Percentiles rank a stretch among this genome's conserved stretches.
Conservation (phyloP, 805 yeast genomes). For the Komagataella mondaviorum region DNA sequence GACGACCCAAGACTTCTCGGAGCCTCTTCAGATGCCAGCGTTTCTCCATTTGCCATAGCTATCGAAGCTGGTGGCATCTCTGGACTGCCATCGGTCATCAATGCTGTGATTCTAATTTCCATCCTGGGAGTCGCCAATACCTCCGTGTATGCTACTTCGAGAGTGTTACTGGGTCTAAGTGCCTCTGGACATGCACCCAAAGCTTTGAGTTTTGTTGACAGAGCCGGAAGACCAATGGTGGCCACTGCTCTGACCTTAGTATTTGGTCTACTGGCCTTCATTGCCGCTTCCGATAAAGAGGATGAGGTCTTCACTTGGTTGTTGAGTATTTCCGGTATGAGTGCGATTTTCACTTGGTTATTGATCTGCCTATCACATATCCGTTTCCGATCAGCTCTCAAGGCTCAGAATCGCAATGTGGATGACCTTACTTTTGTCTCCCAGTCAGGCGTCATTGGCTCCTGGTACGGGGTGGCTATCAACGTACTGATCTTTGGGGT, state of each 20-base stretch:
- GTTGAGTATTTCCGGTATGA: slow-evolving; percentile 63
- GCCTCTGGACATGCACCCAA: slow-evolving; percentile 60
- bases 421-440: slow-evolving; percentile 58
- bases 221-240: slow-evolving; percentile 64
- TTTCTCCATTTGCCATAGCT: slow-evolving; percentile 71
- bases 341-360: slow-evolving; percentile 74
- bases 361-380: slow-evolving; percentile 57
- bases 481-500: slow-evolving; percentile 52
- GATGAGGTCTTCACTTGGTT: slow-evolving; percentile 69
- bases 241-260: slow-evolving; percentile 41
- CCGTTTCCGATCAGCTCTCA: slow-evolving; percentile 57
- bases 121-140: slow-evolving; percentile 70
- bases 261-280: slow-evolving; percentile 46
- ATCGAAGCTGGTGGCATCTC: slow-evolving; percentile 46
- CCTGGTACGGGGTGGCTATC: slow-evolving; percentile 45
- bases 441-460: slow-evolving; percentile 57
- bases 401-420: slow-evolving; percentile 48
- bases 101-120: slow-evolving; percentile 60
- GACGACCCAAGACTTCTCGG: slow-evolving; percentile 21
- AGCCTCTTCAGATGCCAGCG: slow-evolving; percentile 31
- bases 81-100: slow-evolving; percentile 60
- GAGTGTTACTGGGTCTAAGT: slow-evolving; percentile 56
- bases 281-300: slow-evolving; percentile 31
- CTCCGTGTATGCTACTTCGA: slow-evolving; percentile 59
- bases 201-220: slow-evolving; percentile 54